phyloP scores from a whole-genome alignment of 805 yeast species.

The Candida germanica region DNA sequence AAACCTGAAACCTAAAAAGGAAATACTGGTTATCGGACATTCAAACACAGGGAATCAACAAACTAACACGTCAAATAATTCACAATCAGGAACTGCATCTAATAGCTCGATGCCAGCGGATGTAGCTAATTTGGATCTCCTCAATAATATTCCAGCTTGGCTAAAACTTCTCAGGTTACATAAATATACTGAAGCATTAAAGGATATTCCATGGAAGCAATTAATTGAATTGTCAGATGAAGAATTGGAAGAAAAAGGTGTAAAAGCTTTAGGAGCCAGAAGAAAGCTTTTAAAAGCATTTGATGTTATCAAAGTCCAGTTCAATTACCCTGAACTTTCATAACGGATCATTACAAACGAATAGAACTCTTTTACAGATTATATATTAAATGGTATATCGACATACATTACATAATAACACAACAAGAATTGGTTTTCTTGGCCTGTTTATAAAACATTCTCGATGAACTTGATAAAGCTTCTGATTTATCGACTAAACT shows the following conservation, averaged over 20 bases:
- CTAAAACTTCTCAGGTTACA: conserved; percentile 84
- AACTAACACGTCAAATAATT: not conserved
- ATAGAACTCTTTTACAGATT: not conserved
- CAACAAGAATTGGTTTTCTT: conserved; percentile 89
- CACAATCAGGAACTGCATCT: conserved; percentile 11
- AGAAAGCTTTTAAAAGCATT: conserved; percentile 91
- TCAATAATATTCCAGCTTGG: conserved; percentile 89
- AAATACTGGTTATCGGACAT: not conserved
- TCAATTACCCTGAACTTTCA: not conserved
- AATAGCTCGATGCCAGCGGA: conserved; percentile 41
- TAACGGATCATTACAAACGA: too few species aligned
- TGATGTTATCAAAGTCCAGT: conserved; percentile 56
- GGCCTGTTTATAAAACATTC: conserved; percentile 96
- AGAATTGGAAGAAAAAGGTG: conserved; percentile 74
- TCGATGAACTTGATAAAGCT: conserved; percentile 80
- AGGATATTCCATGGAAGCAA: conserved; percentile 73
- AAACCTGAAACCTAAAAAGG: conserved; percentile 1
- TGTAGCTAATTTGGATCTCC: conserved; percentile 42
- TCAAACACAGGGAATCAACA: conserved; percentile 1
- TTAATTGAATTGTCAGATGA: conserved; percentile 69
- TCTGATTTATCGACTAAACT: conserved; percentile 93
- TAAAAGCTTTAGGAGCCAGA: conserved; percentile 92
- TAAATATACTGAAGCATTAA: conserved; percentile 85
- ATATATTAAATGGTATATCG: not conserved
- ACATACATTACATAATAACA: conserved; percentile 50